Percentiles rank a stretch among this genome's conserved stretches.
These are phyloP conservation scores for Saturnispora serradocipensis DNA, from an alignment of 805 yeast species.

Conservation along the genomic window DNA sequence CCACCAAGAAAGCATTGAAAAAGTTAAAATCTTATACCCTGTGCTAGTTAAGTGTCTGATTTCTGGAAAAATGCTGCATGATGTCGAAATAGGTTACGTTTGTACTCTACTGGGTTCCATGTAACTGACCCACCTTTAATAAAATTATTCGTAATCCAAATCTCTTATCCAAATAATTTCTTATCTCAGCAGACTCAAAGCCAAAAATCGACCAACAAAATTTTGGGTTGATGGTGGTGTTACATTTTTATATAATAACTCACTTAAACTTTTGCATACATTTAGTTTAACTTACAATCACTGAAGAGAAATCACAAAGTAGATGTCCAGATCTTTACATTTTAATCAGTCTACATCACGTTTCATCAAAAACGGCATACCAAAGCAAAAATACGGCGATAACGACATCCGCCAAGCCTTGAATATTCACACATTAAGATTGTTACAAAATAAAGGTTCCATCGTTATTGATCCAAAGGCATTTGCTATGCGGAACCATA, in stretches of 20 bases:
- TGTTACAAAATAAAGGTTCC: neutral
- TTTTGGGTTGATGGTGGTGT: neutral
- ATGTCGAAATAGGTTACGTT: neutral
- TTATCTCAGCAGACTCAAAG: neutral
- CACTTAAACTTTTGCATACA: neutral
- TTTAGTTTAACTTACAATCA: neutral
- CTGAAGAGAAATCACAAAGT: neutral
- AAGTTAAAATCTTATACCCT: slow-evolving; percentile 6
- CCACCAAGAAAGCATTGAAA: neutral
- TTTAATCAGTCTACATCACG: neutral
- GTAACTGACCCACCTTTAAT: neutral
- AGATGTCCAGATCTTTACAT: neutral
- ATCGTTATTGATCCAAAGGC: neutral
- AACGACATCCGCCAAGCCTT: neutral
- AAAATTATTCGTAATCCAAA: neutral
- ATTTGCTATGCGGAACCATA: neutral
- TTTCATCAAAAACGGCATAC: neutral
- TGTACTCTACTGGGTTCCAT: neutral
- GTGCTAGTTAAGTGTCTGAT: slow-evolving; percentile 1
- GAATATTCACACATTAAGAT: neutral
- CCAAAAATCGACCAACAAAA: neutral
- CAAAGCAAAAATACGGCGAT: neutral
- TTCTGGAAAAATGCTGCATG: neutral
- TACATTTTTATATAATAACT: neutral
- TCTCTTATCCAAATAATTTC: neutral